Base-by-base conservation (phyloP, 2,329 filamentous ascomycete genomes). In the Fusarium armeniacum region DNA sequence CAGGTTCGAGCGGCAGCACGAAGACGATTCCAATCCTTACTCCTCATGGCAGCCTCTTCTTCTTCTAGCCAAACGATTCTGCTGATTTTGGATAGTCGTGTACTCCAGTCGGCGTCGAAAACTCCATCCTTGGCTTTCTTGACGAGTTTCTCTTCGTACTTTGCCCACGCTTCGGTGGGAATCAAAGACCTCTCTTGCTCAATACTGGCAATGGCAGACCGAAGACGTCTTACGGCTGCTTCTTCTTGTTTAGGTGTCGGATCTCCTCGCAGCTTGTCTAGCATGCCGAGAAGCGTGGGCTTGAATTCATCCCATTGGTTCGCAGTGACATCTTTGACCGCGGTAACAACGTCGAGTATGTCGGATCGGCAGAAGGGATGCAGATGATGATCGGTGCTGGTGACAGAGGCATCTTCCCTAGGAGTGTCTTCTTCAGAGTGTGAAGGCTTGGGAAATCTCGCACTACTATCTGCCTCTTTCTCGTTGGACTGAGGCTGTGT, bases 21-120 rank as follows among this genome's bases (percentile, higher is more conserved):
- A 43, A 79, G 65, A 26, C 78, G 71, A 3, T 65, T 58, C 73
- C 72, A 78, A 18, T 78, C 66, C 1, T 65, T 59, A 15, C 43
- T 58, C 13, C 45, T 50, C 30, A 79, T 58, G 5, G 73, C 72
- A 10, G 41, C 58, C 35, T 72, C 46, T 64, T 80, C 78, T 51
- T 80, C 78, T 6, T 62, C 55, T 7, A 76, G 26, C 20, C 72
- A 78, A 7, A 76, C 55, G 20, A 79, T 73, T 16, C 60, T 67
- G 15, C 69, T 63, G 32, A 80, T 65, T 20, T 57, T 70, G 3
- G 32, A 35, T 4, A 16, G 24, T 50, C 53, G 24, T 76, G 67
- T 6, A 75, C 72, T 32, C 61, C 72, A 76, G 22, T 59, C 41
- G 55, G 74, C 63, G 10, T 59, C 47, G 18, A 58, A 52, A 7